phyloP scores from a whole-genome alignment of 169 alveolate genomes.

The Theileria equi region DNA sequence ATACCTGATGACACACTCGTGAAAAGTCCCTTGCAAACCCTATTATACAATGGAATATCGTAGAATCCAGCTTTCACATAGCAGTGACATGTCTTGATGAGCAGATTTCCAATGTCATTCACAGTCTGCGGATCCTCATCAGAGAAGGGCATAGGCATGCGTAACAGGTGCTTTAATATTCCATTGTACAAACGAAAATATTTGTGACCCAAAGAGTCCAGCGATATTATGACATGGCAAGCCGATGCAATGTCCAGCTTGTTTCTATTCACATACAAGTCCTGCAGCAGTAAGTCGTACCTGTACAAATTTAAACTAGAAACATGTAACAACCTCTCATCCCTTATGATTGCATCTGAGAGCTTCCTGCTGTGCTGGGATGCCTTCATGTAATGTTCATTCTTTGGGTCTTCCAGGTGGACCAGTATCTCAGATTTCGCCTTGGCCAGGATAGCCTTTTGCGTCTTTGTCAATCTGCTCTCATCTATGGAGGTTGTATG shows the following conservation, averaged over 20 bases:
- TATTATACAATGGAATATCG: slow-evolving; percentile 50
- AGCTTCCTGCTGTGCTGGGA: slow-evolving; percentile 40
- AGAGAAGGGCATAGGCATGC: slow-evolving; percentile 1
- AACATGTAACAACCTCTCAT: slow-evolving; percentile 53
- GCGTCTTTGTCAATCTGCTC: slow-evolving; percentile 10
- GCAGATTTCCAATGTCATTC: slow-evolving; percentile 27
- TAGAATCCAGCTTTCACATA: slow-evolving; percentile 50
- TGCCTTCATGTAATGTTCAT: slow-evolving; percentile 31
- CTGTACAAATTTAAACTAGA: slow-evolving; percentile 13
- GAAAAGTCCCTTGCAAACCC: slow-evolving; percentile 34
- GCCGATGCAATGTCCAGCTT: slow-evolving; percentile 71
- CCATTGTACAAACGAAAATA: slow-evolving; percentile 68
- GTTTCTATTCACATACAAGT: slow-evolving; percentile 66
- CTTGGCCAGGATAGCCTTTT: slow-evolving; percentile 16
- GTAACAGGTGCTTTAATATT: slow-evolving; percentile 59
- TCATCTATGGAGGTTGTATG: neutral
- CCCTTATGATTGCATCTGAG: slow-evolving; percentile 57
- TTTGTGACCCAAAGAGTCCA: slow-evolving; percentile 65
- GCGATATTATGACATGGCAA: slow-evolving; percentile 71
- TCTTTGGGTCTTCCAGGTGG: slow-evolving; percentile 54
- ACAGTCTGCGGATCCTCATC: neutral
- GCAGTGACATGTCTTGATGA: slow-evolving; percentile 55
- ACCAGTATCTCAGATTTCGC: slow-evolving; percentile 31
- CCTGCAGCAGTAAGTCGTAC: slow-evolving; percentile 66
- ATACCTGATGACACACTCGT: neutral